Base-by-base conservation (phyloP, 202 grass and related monocot genomes). In the Zoysia matrella region DNA sequence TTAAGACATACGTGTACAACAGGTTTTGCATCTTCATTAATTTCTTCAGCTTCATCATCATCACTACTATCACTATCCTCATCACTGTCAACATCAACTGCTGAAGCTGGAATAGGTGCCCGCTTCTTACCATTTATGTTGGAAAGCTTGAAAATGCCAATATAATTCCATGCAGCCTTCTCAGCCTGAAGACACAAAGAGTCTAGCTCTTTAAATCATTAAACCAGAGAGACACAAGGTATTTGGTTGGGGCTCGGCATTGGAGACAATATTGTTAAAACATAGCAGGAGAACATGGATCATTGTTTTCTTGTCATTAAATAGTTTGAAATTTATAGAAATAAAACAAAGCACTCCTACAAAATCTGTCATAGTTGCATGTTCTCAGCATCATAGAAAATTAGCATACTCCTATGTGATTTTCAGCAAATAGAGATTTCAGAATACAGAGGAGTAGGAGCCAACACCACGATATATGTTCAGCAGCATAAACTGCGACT, bases 91-190 rank as follows among this genome's bases (percentile, higher is more conserved):
- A 67, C 83, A 77, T 87, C 91, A 88, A 82, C 75, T 45, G 81
- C 62, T 82, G 92, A 83, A 65, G 83, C 51, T 74, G 92, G 95
- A 60, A 94, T 69, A 80, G 91, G 83, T 77, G 88, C 90, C 79
- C 88, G 86, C 81, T 94, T 97, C 80, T 91, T 97, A 57, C 95
- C 92, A 4, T 80, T 79, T 82, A 97, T 91, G 79, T 94, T 97
- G 22, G 92, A 93, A 78, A 97, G 78, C 81, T 93, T 94, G 82
- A 94, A 91, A 74, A 97, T 67, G 12, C 88, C 90, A 76, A 97
- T 87, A 78, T 97, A 97, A 89, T 97, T 97, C 60, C 78, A 85
- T 56, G 88, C 72, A 91, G 81, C 74, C 76, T 91, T 83, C 30
- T 97, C 88, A 76, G 95, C 90, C 94, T 97, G 73, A 46, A 69